These are phyloP conservation scores for Torulaspora pretoriensis DNA, from an alignment of 1,139 yeast genomes.

Conservation along the genomic window DNA sequence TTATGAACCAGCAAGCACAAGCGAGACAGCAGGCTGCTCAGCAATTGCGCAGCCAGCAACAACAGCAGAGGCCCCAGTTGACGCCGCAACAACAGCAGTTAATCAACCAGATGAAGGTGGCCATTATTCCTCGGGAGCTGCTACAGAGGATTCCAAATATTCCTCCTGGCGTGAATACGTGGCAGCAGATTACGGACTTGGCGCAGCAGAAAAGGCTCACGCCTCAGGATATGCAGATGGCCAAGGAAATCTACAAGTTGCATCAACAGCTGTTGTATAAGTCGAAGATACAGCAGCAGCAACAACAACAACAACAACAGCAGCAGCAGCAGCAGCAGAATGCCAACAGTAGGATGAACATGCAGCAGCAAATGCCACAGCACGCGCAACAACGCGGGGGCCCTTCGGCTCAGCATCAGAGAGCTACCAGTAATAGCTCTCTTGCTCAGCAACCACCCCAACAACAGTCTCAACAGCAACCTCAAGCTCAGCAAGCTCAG, in stretches of 20 bases:
- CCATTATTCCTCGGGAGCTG: conserved; percentile 73
- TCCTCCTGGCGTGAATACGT: conserved; percentile 78
- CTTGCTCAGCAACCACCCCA: conserved; percentile 18
- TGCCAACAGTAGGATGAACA: conserved; percentile 21
- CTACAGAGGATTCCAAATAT: conserved; percentile 69
- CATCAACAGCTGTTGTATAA: conserved; percentile 37
- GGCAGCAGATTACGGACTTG: conserved; percentile 77
- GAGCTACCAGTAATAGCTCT: conserved; percentile 14
- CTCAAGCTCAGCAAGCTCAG: conserved; percentile 20
- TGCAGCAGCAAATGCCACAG: conserved; percentile 24
- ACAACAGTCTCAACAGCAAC: conserved; percentile 20
- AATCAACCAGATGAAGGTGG: conserved; percentile 45
- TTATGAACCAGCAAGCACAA: conserved; percentile 50
- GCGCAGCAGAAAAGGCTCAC: conserved; percentile 47
- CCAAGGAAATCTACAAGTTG: conserved; percentile 39
- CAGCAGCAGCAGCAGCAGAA: conserved; percentile 14
- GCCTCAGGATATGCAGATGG: conserved; percentile 38
- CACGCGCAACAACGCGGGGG: conserved; percentile 27
- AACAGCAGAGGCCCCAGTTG: conserved; percentile 32
- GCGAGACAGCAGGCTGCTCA: conserved; percentile 46
- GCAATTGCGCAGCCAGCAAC: conserved; percentile 29
- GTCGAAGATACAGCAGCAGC: conserved; percentile 31
- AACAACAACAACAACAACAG: neutral
- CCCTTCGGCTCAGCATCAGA: conserved; percentile 27
- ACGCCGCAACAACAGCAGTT: conserved; percentile 37